These are phyloP conservation scores for Diutina neorugosa DNA, from an alignment of 1,139 yeast genomes.

Conservation along the genomic window DNA sequence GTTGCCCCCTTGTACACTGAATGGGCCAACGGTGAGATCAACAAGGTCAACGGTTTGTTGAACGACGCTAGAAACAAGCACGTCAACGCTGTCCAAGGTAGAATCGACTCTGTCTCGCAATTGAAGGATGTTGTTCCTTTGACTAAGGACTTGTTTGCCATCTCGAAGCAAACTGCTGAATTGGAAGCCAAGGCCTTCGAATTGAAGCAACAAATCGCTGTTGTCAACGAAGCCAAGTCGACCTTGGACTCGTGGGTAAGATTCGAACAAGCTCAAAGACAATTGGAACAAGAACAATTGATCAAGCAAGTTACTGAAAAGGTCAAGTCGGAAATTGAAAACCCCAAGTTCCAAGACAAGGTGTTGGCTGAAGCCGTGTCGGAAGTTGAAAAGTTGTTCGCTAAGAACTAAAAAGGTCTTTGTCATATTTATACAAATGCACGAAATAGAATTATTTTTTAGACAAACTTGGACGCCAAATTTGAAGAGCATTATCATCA, in stretches of 20 bases:
- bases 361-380: conserved; percentile 83
- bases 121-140: conserved; percentile 86
- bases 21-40: conserved; percentile 88
- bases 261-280: conserved; percentile 94
- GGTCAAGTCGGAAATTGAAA: conserved; percentile 74
- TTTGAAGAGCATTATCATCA: conserved; percentile 78
- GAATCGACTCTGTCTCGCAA: conserved; percentile 81
- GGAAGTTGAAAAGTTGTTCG: conserved; percentile 81
- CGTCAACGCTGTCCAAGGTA: conserved; percentile 81
- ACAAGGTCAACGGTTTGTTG: conserved; percentile 69
- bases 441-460: neutral
- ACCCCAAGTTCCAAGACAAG: conserved; percentile 90
- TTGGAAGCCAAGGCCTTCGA: conserved; percentile 91
- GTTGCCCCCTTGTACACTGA: conserved; percentile 91
- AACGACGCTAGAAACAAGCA: conserved; percentile 86
- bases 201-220: conserved; percentile 80
- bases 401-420: conserved; percentile 23
- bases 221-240: conserved; percentile 83
- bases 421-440: conserved; percentile 3
- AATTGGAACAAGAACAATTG: conserved; percentile 88
- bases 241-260: conserved; percentile 98
- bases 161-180: conserved; percentile 93
- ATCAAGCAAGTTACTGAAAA: conserved; percentile 77
- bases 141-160: conserved; percentile 83
- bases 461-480: conserved; percentile 37